Conservation (phyloP, 1,284 basidiomycete species). For the Leccinum pachyderme region DNA sequence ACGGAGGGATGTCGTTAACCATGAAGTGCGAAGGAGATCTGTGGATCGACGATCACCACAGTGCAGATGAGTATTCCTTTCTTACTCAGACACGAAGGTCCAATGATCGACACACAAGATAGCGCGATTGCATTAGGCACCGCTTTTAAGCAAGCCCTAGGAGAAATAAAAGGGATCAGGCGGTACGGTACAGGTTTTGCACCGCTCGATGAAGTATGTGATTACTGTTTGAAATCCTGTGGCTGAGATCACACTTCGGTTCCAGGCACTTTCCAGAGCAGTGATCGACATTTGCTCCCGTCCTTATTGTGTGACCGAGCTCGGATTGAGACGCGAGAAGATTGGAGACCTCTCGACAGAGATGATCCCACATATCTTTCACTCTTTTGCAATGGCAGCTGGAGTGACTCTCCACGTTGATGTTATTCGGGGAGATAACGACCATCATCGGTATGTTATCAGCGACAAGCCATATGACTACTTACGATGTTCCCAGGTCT, state of each 20-base stretch:
- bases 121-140: constrained; percentile 90
- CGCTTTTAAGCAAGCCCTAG: constrained; percentile 94
- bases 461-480: not conserved
- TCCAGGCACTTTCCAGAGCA: constrained; percentile 86
- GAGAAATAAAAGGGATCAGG: constrained; percentile 92
- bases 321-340: constrained; percentile 92
- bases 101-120: constrained; percentile 63
- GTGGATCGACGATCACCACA: constrained; percentile 99
- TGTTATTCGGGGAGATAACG: constrained; percentile 92
- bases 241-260: not conserved
- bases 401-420: constrained; percentile 94
- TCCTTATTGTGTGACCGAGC: constrained; percentile 91
- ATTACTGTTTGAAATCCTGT: constrained; percentile 6
- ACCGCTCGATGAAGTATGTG: constrained; percentile 88
- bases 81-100: constrained; percentile 12
- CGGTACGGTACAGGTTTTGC: constrained; percentile 97
- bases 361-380: constrained; percentile 96
- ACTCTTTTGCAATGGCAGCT: constrained; percentile 90
- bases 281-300: constrained; percentile 98
- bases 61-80: constrained; percentile 75
- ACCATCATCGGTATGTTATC: constrained; percentile 85
- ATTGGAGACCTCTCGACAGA: constrained; percentile 96
- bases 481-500: constrained; percentile 50
- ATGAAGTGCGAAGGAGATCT: constrained; percentile 94
- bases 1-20: constrained; percentile 87